Evolutionary conservation across 805 yeast genomes (phyloP).

Genomic region (Candida koratica): DNA sequence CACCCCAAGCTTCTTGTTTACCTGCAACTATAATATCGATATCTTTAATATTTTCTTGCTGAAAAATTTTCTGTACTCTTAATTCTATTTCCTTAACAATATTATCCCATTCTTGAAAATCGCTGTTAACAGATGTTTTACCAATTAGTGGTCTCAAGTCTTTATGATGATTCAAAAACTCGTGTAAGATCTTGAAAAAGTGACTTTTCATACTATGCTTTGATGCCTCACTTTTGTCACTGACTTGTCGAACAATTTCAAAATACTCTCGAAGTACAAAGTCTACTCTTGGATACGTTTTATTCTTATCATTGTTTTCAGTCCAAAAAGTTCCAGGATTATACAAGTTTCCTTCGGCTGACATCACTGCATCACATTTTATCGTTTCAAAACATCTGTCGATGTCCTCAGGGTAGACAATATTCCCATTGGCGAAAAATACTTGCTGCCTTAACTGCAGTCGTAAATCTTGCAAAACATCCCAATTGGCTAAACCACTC

Average conservation of each 20-base stretch:
- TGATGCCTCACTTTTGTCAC: slow-evolving; percentile 65
- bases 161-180: slow-evolving; percentile 72
- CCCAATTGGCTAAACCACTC: slow-evolving; percentile 96
- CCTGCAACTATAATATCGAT: slow-evolving; percentile 57
- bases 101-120: slow-evolving; percentile 41
- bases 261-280: slow-evolving; percentile 78
- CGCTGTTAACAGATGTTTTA: slow-evolving; percentile 37
- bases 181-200: slow-evolving; percentile 78
- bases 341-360: slow-evolving; percentile 91
- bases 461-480: slow-evolving; percentile 63
- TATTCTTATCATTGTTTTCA: slow-evolving; percentile 47
- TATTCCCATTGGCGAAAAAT: slow-evolving; percentile 90
- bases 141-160: slow-evolving; percentile 78
- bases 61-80: slow-evolving; percentile 55
- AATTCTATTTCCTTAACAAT: slow-evolving; percentile 64
- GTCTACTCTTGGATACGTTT: slow-evolving; percentile 83
- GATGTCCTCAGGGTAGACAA: slow-evolving; percentile 84
- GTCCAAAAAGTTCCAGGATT: slow-evolving; percentile 90
- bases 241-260: slow-evolving; percentile 53
- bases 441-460: slow-evolving; percentile 79
- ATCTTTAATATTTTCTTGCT: slow-evolving; percentile 47
- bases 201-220: slow-evolving; percentile 86
- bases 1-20: slow-evolving; percentile 67
- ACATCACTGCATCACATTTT: slow-evolving; percentile 88
- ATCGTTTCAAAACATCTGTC: slow-evolving; percentile 61